Evolutionary conservation across 176 grass and related monocot species (phyloP), one percentile per base, ranked within the genome.

Genomic region (Carex myosuroides): DNA sequence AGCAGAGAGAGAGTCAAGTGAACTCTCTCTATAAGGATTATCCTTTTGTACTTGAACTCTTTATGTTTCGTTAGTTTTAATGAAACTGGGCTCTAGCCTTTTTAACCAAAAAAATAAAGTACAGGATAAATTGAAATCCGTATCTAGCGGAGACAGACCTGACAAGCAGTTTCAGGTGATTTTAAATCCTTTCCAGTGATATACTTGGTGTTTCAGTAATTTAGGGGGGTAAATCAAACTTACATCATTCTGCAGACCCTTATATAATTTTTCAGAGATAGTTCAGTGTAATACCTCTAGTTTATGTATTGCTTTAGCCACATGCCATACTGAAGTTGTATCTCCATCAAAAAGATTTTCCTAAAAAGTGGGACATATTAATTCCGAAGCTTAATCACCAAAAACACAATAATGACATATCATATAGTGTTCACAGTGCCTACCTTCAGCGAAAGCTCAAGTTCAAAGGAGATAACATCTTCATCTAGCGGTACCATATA

Each of bases 221-320:
- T 76, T 26, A 70, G 3, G 13, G 5, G 5, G 13, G 16, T 70
- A 70, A 6, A 70, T 37, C 35, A 53, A 56, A 83, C 21, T 32
- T 42, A 55, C 3, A 68, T 65, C 9, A 11, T 65, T 54, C 37
- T 42, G 22, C 24, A 65, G 60, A 82, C 17, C 20, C 37, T 11
- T 30, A 52, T 6, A 67, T 48, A 50, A 30, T 9, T 53, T 53
- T 66, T 8, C 67, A 44, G 32, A n/a, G 18, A 39, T 52, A 52
- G 11, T 82, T 64, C 44, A 48, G 39, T 67, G 3, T 64, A 67
- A 60, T 91, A 98, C 95, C 95, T 98, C 92, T 83, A 98, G 66
- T 60, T 90, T 95, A 86, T 98, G 95, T 84, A 98, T 95, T 54
- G 95, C 91, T 90, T 98, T 93, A 82, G 95, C 95, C 79, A 95